Evolutionary conservation across 177 flowering plant species (phyloP), one percentile per base, ranked within the genome.

Genomic region (Vitis hybrid): DNA sequence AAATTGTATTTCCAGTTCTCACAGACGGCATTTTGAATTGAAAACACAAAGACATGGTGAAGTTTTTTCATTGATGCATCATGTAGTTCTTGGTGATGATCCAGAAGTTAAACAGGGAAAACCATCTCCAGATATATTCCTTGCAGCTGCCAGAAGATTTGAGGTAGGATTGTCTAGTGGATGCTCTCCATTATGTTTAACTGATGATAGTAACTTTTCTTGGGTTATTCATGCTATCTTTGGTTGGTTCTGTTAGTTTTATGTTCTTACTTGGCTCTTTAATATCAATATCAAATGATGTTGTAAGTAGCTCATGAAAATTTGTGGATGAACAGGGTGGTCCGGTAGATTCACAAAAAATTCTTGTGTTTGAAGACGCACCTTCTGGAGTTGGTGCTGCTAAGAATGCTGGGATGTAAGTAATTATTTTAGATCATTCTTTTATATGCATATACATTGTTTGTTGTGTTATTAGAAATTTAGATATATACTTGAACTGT

Each of bases 351-450:
- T 80, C 89, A 57, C 26, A 66, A 11, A 89, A 84, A 58, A 68
- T 83, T 74, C 93, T 95, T 63, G 98, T 95, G 48, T 95, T 95
- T 80, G 99, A 95, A 87, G 99, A 95, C 84, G 99, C 99, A 11
- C 98, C 99, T 34, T 70, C 90, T 34, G 99, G 99, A 74, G 98
- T 91, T 75, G 81, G 74, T 71, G 98, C 96, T 57, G 99, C 98
- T 50, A 95, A 89, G 75, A 90, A 80, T 80, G 99, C 97, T 72
- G 94, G 91, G 68, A 92, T 94, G 98, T 94, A 82, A 86, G 97
- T 83, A 48, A 56, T 64, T 34, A 49, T 39, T 59, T n/a, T 32
- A 14, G 14, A 48, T 3, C 6, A 56, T 49, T 58, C 50, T 11
- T 17, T 19, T 17, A 50, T 23, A 64, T 64, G 66, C 19, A 64